A percentile compares a stretch with the other conserved stretches of the same genome.
Conservation (phyloP, 1,284 basidiomycete species). For the Irpex sp. region DNA sequence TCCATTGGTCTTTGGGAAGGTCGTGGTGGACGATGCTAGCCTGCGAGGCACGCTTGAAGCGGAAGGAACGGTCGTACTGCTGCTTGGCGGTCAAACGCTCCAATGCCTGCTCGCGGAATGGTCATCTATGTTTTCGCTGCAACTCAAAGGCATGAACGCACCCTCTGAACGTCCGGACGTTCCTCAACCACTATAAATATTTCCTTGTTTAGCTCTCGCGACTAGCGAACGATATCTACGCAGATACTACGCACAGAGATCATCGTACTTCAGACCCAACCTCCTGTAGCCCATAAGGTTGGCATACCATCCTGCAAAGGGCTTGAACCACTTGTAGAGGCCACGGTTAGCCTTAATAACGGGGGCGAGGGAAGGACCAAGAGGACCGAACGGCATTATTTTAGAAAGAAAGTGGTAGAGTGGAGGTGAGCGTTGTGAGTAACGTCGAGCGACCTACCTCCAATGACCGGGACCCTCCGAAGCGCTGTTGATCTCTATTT, state of each 20-base stretch:
- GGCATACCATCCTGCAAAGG: conserved; percentile 85
- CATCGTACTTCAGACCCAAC: conserved; percentile 93
- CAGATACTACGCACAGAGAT: conserved; percentile 65
- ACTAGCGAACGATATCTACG: neutral
- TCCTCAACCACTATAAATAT: conserved; percentile 77
- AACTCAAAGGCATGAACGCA: conserved; percentile 27
- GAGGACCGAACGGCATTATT: conserved; percentile 55
- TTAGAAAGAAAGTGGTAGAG: conserved; percentile 14
- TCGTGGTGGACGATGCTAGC: conserved; percentile 79
- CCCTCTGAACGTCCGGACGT: conserved; percentile 82
- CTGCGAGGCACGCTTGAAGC: conserved; percentile 84
- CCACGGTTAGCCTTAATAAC: conserved; percentile 69
- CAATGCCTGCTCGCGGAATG: conserved; percentile 61
- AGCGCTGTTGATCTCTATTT: conserved; percentile 34
- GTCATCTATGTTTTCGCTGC: neutral
- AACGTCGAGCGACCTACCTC: conserved; percentile 2
- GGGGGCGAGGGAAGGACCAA: conserved; percentile 78
- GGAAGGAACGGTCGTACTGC: conserved; percentile 89
- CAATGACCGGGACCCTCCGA: conserved; percentile 23
- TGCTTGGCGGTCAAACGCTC: conserved; percentile 78
- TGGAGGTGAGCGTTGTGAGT: conserved; percentile 7
- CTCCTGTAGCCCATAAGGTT: conserved; percentile 82
- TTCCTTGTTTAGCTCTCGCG: conserved; percentile 9
- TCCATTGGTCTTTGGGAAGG: conserved; percentile 87
- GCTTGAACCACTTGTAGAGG: conserved; percentile 68